Evolutionary conservation across 495 filamentous ascomycete species (phyloP).

Genomic region (Geopyxis carbonaria): DNA sequence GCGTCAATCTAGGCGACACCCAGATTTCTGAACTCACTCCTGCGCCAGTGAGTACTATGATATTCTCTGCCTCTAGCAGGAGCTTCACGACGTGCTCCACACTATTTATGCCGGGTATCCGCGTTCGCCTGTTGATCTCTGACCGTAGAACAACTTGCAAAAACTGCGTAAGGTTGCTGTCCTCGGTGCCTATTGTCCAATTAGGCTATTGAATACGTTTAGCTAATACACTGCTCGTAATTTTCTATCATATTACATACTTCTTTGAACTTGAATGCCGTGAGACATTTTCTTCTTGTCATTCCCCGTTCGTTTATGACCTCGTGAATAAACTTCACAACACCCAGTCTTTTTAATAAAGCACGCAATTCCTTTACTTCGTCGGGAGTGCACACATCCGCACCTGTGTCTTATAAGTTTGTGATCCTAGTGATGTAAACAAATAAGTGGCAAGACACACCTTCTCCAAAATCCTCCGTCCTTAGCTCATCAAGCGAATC

Average conservation of each 20-base stretch:
- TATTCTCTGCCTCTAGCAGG: constrained; percentile 56
- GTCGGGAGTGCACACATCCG: constrained; percentile 1
- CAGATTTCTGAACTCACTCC: constrained; percentile 36
- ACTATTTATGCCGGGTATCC: constrained; percentile 65
- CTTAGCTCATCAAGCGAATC: constrained; percentile 4
- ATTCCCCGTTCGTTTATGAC: constrained; percentile 3
- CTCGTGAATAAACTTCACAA: constrained; percentile 1
- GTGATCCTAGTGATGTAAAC: not conserved
- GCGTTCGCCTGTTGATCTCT: constrained; percentile 67
- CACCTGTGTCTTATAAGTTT: not conserved
- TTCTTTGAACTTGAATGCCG: constrained; percentile 3
- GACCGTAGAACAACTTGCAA: constrained; percentile 60
- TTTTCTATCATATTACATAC: not conserved
- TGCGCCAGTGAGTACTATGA: constrained; percentile 86
- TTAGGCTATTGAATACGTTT: not conserved
- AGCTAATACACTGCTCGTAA: not conserved
- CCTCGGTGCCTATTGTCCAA: not conserved
- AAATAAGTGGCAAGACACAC: not conserved
- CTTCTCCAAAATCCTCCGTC: constrained; percentile 1
- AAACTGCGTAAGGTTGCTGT: constrained; percentile 25
- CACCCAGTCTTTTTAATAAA: constrained; percentile 1
- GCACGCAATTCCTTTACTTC: constrained; percentile 1
- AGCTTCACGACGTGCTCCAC: constrained; percentile 73
- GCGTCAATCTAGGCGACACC: not conserved
- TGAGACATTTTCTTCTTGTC: not conserved